A percentile compares a stretch with the other conserved stretches of the same genome.
Evolutionary conservation across 805 yeast genomes (phyloP).

Genomic region (Brettanomyces anomalus): DNA sequence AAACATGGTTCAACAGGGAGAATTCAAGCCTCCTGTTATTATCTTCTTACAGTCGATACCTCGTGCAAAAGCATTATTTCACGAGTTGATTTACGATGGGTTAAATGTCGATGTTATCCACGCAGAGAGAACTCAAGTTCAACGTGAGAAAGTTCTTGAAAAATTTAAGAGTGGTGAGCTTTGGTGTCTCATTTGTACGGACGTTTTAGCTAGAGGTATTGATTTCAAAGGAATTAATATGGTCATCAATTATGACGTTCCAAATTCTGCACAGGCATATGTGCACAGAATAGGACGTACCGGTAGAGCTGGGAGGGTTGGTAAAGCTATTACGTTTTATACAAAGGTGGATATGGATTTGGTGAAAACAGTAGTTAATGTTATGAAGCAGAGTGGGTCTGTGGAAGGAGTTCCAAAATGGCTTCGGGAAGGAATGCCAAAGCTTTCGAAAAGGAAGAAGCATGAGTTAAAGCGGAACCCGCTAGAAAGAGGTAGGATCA

Average conservation of each 20-base stretch:
- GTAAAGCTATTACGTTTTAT: constrained; percentile 85
- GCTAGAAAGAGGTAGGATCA: constrained; percentile 61
- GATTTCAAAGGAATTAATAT: constrained; percentile 94
- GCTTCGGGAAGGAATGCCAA: constrained; percentile 61
- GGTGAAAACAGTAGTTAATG: constrained; percentile 80
- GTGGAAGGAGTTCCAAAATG: constrained; percentile 58
- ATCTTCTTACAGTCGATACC: constrained; percentile 87
- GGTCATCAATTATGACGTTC: constrained; percentile 95
- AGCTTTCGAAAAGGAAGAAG: constrained; percentile 56
- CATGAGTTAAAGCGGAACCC: constrained; percentile 47
- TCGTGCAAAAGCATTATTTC: constrained; percentile 91
- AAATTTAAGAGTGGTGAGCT: constrained; percentile 82
- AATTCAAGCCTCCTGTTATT: constrained; percentile 85
- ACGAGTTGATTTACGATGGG: constrained; percentile 85
- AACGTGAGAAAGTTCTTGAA: constrained; percentile 78
- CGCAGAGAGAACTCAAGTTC: constrained; percentile 84
- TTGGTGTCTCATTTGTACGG: constrained; percentile 96
- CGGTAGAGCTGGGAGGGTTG: constrained; percentile 86
- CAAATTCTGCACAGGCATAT: constrained; percentile 86
- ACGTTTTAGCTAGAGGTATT: constrained; percentile 92
- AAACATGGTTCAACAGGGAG: constrained; percentile 76
- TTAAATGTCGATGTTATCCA: constrained; percentile 93
- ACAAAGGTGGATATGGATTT: constrained; percentile 79
- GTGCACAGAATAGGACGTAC: constrained; percentile 98
- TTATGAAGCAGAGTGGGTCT: constrained; percentile 89